Base-by-base conservation (phyloP, 2,329 filamentous ascomycete genomes). In the Leptodontidium sp. region DNA sequence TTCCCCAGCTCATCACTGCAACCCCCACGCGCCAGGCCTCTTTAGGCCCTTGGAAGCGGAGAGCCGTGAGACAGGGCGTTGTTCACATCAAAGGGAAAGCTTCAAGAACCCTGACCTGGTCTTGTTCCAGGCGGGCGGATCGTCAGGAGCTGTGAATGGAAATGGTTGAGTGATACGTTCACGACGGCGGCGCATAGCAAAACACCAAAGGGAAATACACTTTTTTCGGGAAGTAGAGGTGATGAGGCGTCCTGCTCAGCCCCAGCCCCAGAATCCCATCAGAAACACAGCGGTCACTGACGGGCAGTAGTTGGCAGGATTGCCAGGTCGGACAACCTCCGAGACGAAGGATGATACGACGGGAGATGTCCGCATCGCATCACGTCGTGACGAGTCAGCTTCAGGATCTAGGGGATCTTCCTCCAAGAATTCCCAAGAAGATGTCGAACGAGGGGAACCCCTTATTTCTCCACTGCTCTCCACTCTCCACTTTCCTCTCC, bases 121-220 rank as follows among this genome's bases (percentile, higher is more conserved):
- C 61, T 12, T 61, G 62, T 62, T 68, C 62, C 61, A 65, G 57
- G 38, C 66, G 52, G 55, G 66, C 61, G 62, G 62, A 63, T 63
- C 38, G 11, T 53, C 53, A 17, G 11, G 24, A 45, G 21, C 15
- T 21, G 24, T 15, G 32, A 47, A n/a, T 29, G 21, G 26, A 35
- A 59, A 32, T 61, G 40, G 15, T 50, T 45, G 38, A 63, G n/a
- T 61, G 62, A 68, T 65, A 68, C 45, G 66, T 49, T 32, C 58
- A 58, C 58, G 21, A 57, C 26, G 24, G 2, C 29, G 29, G 47
- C 29, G 43, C 43, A 57, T 55, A 63, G 17, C 21, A 15, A 57
- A 50, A 47, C 59, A 26, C 21, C 38, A 7, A 21, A 50, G 47
- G 2, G 2, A 8, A n/a, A 29, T 12, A 21, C n/a, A 11, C 43